Conservation (phyloP, 345 rosid species). For the Camelina laxa region DNA sequence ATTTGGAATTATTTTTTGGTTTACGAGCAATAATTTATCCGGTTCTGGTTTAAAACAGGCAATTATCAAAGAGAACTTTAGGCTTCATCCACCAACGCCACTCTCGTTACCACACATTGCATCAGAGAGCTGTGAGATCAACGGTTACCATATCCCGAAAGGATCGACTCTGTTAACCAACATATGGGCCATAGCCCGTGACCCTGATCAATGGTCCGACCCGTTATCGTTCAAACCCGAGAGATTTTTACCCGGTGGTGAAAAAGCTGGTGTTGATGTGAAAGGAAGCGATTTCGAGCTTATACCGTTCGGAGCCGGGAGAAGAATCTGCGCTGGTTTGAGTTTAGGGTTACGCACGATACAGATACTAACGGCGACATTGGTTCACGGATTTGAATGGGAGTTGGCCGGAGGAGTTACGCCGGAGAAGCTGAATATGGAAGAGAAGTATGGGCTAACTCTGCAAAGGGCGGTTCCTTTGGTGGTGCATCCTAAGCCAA, state of each 20-base stretch:
- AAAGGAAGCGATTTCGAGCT: constrained; percentile 75
- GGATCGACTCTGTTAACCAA: constrained; percentile 67
- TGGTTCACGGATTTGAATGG: constrained; percentile 80
- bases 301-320: constrained; percentile 87
- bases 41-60: constrained; percentile 45
- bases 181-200: constrained; percentile 90
- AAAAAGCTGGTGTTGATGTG: constrained; percentile 61
- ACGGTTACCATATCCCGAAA: constrained; percentile 73
- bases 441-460: constrained; percentile 77
- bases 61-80: constrained; percentile 77
- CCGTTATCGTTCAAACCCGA: constrained; percentile 69
- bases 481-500: constrained; percentile 64
- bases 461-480: constrained; percentile 68
- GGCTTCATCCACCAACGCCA: constrained; percentile 86
- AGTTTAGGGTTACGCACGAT: constrained; percentile 78
- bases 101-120: constrained; percentile 77
- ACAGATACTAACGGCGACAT: constrained; percentile 61
- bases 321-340: constrained; percentile 84
- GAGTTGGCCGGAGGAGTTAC: constrained; percentile 56
- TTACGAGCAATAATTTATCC: neutral
- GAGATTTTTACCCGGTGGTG: constrained; percentile 77
- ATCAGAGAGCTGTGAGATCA: constrained; percentile 70
- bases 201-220: constrained; percentile 70
- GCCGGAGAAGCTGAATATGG: constrained; percentile 69
- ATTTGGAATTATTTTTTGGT: neutral